Evolutionary conservation across 108 stramenopile species (phyloP).

Genomic region (Skeletonema menzelii): DNA sequence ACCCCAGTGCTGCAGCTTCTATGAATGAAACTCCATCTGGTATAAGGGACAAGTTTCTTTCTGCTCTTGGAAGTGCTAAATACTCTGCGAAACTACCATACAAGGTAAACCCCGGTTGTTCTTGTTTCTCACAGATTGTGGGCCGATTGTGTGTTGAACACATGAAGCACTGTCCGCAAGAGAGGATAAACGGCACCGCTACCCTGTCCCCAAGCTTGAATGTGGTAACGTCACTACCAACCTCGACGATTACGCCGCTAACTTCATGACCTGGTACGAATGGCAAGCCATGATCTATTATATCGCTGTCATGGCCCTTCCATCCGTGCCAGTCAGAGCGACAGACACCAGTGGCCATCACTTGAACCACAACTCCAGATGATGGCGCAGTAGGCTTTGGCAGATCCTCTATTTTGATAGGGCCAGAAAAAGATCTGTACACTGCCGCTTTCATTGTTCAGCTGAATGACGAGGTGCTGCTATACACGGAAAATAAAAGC

Average conservation of each 20-base stretch:
- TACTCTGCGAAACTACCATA: slow-evolving; percentile 75
- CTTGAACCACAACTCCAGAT: slow-evolving; percentile 65
- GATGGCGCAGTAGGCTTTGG: slow-evolving; percentile 39
- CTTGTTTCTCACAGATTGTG: slow-evolving; percentile 67
- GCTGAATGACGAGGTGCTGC: no score
- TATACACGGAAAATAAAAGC: no score
- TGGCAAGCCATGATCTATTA: slow-evolving; percentile 58
- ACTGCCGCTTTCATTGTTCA: slow-evolving; percentile 68
- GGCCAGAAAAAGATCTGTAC: slow-evolving; percentile 58
- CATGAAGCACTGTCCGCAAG: slow-evolving; percentile 63
- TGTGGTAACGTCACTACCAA: slow-evolving; percentile 32
- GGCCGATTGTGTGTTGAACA: slow-evolving; percentile 44
- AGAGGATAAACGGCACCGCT: slow-evolving; percentile 76
- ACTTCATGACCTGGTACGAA: slow-evolving; percentile 83
- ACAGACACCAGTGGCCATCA: slow-evolving; percentile 81
- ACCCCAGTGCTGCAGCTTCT: slow-evolving; percentile 81
- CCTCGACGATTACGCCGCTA: slow-evolving; percentile 67
- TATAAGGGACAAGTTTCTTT: slow-evolving; percentile 56
- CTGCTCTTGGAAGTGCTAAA: slow-evolving; percentile 62
- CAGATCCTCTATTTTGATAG: slow-evolving; percentile 51
- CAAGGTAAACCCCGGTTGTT: slow-evolving; percentile 78
- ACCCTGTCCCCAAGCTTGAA: slow-evolving; percentile 65
- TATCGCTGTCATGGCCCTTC: slow-evolving; percentile 81
- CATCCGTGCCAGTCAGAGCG: slow-evolving; percentile 83
- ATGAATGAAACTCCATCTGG: slow-evolving; percentile 65